phyloP scores from a whole-genome alignment of 116 monocot genomes.

The Dioscorea cayenensis region DNA sequence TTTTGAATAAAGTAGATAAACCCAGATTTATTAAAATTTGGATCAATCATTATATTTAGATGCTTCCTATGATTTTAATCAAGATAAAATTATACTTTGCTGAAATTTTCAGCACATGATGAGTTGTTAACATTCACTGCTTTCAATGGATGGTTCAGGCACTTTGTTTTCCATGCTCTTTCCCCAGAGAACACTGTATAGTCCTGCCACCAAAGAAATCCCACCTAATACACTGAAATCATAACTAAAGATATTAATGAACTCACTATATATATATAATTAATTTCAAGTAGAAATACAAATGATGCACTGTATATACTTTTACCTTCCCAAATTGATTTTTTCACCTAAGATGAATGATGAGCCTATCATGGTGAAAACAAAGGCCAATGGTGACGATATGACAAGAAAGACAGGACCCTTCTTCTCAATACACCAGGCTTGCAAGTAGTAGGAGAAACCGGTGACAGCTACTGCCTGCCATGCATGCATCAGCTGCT shows the following conservation, averaged over 20 bases:
- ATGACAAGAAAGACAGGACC: constrained; percentile 70
- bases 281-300: not conserved
- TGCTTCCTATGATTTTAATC: too few species aligned
- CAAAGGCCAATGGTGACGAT: constrained; percentile 34
- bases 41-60: too few species aligned
- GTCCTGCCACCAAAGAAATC: constrained; percentile 6
- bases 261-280: not conserved
- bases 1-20: too few species aligned
- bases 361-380: constrained; percentile 49
- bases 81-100: too few species aligned
- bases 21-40: too few species aligned
- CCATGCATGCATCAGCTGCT: not conserved
- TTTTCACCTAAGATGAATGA: constrained; percentile 40
- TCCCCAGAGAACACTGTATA: constrained; percentile 13
- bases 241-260: not conserved
- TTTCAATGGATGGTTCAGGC: too few species aligned
- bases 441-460: constrained; percentile 55
- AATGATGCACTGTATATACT: too few species aligned
- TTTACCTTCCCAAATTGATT: constrained; percentile 32
- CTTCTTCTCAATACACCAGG: constrained; percentile 72
- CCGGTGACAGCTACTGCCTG: constrained; percentile 67
- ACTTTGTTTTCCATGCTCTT: not conserved
- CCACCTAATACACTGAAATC: constrained; percentile 11
- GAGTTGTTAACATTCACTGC: not conserved
- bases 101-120: too few species aligned